phyloP scores from a whole-genome alignment of 345 rosid genomes.

The Triadica sebifera region DNA sequence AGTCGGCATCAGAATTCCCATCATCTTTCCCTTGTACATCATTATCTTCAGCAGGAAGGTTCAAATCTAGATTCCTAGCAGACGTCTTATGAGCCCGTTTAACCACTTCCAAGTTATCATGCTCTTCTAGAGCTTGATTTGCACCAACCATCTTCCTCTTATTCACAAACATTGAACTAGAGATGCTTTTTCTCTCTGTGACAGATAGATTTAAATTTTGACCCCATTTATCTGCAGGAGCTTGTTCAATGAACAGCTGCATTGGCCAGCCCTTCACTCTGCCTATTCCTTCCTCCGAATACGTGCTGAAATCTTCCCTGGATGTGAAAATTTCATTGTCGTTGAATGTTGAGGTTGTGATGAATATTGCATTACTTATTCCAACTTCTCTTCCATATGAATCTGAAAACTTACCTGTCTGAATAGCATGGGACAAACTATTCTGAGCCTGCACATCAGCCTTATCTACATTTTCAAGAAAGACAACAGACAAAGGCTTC shows the following conservation, averaged over 20 bases:
- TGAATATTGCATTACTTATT: conserved; percentile 42
- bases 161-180: conserved; percentile 17
- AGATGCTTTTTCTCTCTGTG: conserved; percentile 14
- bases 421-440: conserved; percentile 53
- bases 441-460: conserved; percentile 48
- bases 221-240: neutral
- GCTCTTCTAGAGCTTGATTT: conserved; percentile 16
- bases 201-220: conserved; percentile 11
- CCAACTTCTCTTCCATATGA: conserved; percentile 52
- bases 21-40: conserved; percentile 1
- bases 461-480: conserved; percentile 63
- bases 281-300: conserved; percentile 49
- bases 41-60: conserved; percentile 60
- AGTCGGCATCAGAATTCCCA: conserved; percentile 23
- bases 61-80: conserved; percentile 55
- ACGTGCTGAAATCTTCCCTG: conserved; percentile 28
- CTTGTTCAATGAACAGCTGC: conserved; percentile 33
- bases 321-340: conserved; percentile 14
- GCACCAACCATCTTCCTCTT: conserved; percentile 36
- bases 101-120: conserved; percentile 14
- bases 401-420: conserved; percentile 57
- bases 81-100: conserved; percentile 33
- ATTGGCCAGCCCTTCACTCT: conserved; percentile 49
- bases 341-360: conserved; percentile 31
- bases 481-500: conserved; percentile 52